A percentile compares a stretch with the other conserved stretches of the same genome.
phyloP scores from a whole-genome alignment of 306 rosid genomes.

The Castanospermum australe region DNA sequence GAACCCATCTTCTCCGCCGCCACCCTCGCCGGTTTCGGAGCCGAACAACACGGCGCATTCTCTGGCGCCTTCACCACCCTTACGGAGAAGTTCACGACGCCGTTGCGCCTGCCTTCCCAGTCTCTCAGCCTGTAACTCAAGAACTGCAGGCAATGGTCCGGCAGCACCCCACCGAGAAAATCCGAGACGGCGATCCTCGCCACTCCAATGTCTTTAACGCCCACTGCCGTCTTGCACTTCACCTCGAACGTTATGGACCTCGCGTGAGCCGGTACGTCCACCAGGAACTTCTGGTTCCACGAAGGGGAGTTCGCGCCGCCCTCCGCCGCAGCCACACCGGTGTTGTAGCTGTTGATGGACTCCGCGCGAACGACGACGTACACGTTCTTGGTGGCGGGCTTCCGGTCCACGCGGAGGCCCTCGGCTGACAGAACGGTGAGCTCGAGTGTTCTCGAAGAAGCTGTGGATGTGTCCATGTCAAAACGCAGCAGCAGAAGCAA shows the following conservation, averaged over 20 bases:
- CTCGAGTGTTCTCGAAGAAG: constrained; percentile 38
- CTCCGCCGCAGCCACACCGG: constrained; percentile 20
- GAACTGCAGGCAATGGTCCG: constrained; percentile 43
- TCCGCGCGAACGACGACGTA: constrained; percentile 47
- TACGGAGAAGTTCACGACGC: constrained; percentile 63
- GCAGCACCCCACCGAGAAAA: constrained; percentile 32
- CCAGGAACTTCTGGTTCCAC: constrained; percentile 49
- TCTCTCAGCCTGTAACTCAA: constrained; percentile 65
- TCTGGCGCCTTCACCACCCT: constrained; percentile 25
- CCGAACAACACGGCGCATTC: not conserved
- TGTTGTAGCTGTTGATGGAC: constrained; percentile 18
- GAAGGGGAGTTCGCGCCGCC: constrained; percentile 12
- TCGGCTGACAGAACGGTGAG: constrained; percentile 50
- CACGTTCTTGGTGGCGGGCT: constrained; percentile 29
- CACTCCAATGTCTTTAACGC: constrained; percentile 33
- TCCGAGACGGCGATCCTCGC: constrained; percentile 36
- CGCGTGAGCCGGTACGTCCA: constrained; percentile 42
- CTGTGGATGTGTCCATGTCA: not conserved
- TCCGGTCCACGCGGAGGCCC: constrained; percentile 36
- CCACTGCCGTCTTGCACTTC: constrained; percentile 37
- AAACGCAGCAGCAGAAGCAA: not conserved
- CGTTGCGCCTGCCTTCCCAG: constrained; percentile 48
- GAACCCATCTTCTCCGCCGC: not conserved
- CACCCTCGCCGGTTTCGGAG: not conserved
- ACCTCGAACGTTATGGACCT: constrained; percentile 44